phyloP scores from a whole-genome alignment of 2,329 filamentous ascomycete species.

The Aspergillus cejpii region DNA sequence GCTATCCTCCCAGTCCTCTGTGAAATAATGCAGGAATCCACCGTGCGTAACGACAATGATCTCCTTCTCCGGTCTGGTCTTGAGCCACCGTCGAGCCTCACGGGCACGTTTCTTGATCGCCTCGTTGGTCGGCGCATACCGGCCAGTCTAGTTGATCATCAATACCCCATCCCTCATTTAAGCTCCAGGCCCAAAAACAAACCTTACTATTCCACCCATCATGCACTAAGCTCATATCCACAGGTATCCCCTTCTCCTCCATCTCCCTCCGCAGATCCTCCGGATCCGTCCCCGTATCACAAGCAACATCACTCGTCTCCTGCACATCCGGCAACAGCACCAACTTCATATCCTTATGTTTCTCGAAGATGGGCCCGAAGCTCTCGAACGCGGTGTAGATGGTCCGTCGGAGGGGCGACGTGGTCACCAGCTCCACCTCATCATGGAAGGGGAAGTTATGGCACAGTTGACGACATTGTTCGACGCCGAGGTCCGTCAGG shows the following conservation, averaged over 20 bases:
- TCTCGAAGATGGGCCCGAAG: constrained; percentile 54
- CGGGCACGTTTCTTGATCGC: constrained; percentile 57
- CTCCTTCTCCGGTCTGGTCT: constrained; percentile 52
- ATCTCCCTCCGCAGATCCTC: constrained; percentile 56
- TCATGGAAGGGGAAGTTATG: constrained; percentile 58
- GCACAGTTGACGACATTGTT: constrained; percentile 63
- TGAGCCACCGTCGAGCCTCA: constrained; percentile 55
- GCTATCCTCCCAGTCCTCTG: constrained; percentile 67
- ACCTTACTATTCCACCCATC: constrained; percentile 68
- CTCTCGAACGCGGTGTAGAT: constrained; percentile 67
- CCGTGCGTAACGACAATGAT: constrained; percentile 76
- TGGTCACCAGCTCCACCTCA: constrained; percentile 62
- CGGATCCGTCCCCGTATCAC: constrained; percentile 63
- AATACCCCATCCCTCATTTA: not conserved
- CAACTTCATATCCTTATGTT: constrained; percentile 46
- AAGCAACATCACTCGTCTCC: constrained; percentile 67
- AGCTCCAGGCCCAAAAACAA: not conserved
- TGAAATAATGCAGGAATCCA: constrained; percentile 76
- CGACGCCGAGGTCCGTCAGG: constrained; percentile 66
- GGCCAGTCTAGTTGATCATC: constrained; percentile 27
- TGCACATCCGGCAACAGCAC: constrained; percentile 68
- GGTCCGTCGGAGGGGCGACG: constrained; percentile 74
- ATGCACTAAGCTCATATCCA: constrained; percentile 58
- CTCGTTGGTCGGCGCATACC: constrained; percentile 41
- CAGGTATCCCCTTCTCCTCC: constrained; percentile 44